Evolutionary conservation across 1,284 basidiomycete genomes (phyloP).

Genomic region (Marasmius oreades): DNA sequence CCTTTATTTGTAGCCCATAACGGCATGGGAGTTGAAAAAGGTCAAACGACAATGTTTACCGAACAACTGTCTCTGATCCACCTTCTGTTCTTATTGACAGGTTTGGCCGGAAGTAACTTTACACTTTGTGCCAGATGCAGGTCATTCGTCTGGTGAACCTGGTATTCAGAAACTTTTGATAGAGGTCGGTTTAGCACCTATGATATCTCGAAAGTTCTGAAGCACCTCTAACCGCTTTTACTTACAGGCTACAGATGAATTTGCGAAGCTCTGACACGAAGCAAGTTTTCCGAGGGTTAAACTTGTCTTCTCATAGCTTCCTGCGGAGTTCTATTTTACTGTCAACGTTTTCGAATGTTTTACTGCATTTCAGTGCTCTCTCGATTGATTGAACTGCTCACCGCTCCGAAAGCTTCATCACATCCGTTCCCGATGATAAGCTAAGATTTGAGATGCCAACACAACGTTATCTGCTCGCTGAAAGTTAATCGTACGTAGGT

Average conservation of each 20-base stretch:
- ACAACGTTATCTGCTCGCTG: no score
- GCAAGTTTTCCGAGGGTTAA: not conserved
- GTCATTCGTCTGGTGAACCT: conserved; percentile 83
- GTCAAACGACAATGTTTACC: conserved; percentile 18
- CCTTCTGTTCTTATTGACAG: conserved; percentile 21
- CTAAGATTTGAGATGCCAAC: no score
- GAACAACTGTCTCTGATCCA: not conserved
- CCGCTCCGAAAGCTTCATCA: no score
- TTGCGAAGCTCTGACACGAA: conserved; percentile 32
- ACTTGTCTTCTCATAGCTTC: not conserved
- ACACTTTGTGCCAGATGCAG: conserved; percentile 84
- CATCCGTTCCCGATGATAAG: no score
- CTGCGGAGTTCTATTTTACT: no score
- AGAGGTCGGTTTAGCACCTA: conserved; percentile 46
- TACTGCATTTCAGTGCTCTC: no score
- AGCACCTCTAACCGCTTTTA: not conserved
- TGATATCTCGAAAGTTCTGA: not conserved
- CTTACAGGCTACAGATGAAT: conserved; percentile 38
- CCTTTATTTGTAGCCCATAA: conserved; percentile 49
- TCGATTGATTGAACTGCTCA: no score
- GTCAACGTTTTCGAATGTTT: no score
- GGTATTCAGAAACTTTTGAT: conserved; percentile 73
- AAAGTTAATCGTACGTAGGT: no score
- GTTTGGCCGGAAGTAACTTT: conserved; percentile 78
- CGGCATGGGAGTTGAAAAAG: conserved; percentile 77